A percentile compares a stretch with the other conserved stretches of the same genome.
Evolutionary conservation across 2,329 filamentous ascomycete species (phyloP).

Genomic region (Scytalidium sp.): DNA sequence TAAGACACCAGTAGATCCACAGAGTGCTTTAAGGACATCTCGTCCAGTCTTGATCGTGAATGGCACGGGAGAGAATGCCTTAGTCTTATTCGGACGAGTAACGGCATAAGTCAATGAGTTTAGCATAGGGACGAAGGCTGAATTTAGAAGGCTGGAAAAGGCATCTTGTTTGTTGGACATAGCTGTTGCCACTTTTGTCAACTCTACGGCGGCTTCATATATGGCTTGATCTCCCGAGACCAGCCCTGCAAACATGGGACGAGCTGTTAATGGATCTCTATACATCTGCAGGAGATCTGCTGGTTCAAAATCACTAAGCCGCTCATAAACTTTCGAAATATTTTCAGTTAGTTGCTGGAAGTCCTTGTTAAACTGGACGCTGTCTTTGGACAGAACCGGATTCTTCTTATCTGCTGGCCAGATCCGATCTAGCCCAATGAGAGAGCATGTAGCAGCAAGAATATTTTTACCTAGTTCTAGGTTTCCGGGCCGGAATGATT

Average conservation of each 20-base stretch:
- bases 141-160: conserved; percentile 42
- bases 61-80: conserved; percentile 55
- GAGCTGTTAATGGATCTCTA: conserved; percentile 63
- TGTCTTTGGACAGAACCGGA: conserved; percentile 46
- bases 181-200: conserved; percentile 79
- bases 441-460: conserved; percentile 53
- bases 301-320: conserved; percentile 72
- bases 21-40: conserved; percentile 54
- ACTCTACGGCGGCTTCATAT: conserved; percentile 74
- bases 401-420: conserved; percentile 22
- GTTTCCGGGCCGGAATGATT: conserved; percentile 63
- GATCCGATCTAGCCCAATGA: conserved; percentile 76
- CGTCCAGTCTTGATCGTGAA: conserved; percentile 55
- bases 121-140: conserved; percentile 42
- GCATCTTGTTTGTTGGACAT: conserved; percentile 54
- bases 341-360: conserved; percentile 60
- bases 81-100: conserved; percentile 37
- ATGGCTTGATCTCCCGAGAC: conserved; percentile 78
- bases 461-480: conserved; percentile 73
- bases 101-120: conserved; percentile 42
- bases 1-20: conserved; percentile 52
- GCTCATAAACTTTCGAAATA: conserved; percentile 72
- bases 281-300: conserved; percentile 69
- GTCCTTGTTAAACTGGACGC: conserved; percentile 73
- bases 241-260: conserved; percentile 73